phyloP scores from a whole-genome alignment of 345 rosid species.

The Euphorbia tirucalli region DNA sequence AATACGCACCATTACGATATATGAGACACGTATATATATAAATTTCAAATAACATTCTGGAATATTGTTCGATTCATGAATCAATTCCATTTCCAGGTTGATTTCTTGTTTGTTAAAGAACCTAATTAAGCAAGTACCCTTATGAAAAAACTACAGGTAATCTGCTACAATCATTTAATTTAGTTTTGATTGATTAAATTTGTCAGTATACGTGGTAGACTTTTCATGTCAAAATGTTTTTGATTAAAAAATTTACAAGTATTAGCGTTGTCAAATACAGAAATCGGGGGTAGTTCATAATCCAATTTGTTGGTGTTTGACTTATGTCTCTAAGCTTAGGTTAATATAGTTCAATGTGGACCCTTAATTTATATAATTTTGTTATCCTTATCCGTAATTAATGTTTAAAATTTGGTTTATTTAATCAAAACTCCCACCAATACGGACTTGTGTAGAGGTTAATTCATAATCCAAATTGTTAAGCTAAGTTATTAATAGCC shows the following conservation, averaged over 20 bases:
- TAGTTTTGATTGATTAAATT: neutral
- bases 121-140: neutral
- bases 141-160: neutral
- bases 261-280: conserved; percentile 3
- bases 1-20: conserved; percentile 11
- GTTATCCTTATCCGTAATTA: neutral
- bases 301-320: conserved; percentile 38
- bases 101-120: conserved; percentile 4
- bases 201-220: neutral
- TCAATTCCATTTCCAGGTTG: neutral
- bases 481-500: conserved; percentile 2
- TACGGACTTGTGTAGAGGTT: neutral
- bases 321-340: conserved; percentile 41
- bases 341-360: conserved; percentile 33
- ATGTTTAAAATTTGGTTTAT: neutral
- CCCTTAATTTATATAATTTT: conserved; percentile 19
- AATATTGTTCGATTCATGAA: conserved; percentile 18
- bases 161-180: neutral
- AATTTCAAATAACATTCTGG: conserved; percentile 1
- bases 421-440: neutral
- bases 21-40: conserved; percentile 15
- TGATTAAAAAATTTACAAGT: neutral
- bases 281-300: conserved; percentile 30
- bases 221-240: conserved; percentile 21
- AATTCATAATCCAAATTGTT: neutral